phyloP scores from a whole-genome alignment of 495 filamentous ascomycete species.

The Cairneyella variabilis region DNA sequence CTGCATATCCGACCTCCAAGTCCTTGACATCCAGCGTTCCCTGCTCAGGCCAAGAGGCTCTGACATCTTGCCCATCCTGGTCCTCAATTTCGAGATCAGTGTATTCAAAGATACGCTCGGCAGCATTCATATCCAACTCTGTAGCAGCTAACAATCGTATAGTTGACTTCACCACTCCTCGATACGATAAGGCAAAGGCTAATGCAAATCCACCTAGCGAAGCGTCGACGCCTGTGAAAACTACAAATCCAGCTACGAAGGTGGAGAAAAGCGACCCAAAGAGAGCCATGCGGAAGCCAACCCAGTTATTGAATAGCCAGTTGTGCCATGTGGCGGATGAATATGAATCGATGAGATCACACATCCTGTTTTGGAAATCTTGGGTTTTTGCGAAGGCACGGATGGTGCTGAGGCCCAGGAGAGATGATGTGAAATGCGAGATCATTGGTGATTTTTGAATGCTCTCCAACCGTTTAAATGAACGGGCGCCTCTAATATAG shows the following conservation, averaged over 20 bases:
- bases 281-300: constrained; percentile 54
- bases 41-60: constrained; percentile 41
- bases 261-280: constrained; percentile 57
- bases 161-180: constrained; percentile 48
- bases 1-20: constrained; percentile 37
- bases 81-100: constrained; percentile 32
- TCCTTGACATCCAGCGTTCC: constrained; percentile 38
- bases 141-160: constrained; percentile 51
- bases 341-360: constrained; percentile 51
- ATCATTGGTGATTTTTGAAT: constrained; percentile 59
- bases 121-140: constrained; percentile 37
- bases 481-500: constrained; percentile 58
- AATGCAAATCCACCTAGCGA: constrained; percentile 65
- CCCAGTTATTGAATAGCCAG: constrained; percentile 56
- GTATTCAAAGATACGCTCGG: constrained; percentile 38
- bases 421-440: constrained; percentile 54
- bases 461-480: constrained; percentile 61
- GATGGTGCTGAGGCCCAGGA: constrained; percentile 61
- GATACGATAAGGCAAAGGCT: constrained; percentile 42
- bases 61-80: constrained; percentile 31
- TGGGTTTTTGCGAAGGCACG: constrained; percentile 54
- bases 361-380: constrained; percentile 52
- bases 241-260: constrained; percentile 53
- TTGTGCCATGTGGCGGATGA: constrained; percentile 49
- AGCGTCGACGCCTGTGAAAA: constrained; percentile 52